Percentiles rank a stretch among this genome's conserved stretches.
phyloP scores from a whole-genome alignment of 2,329 filamentous ascomycete genomes.

The Alternaria infectoria region DNA sequence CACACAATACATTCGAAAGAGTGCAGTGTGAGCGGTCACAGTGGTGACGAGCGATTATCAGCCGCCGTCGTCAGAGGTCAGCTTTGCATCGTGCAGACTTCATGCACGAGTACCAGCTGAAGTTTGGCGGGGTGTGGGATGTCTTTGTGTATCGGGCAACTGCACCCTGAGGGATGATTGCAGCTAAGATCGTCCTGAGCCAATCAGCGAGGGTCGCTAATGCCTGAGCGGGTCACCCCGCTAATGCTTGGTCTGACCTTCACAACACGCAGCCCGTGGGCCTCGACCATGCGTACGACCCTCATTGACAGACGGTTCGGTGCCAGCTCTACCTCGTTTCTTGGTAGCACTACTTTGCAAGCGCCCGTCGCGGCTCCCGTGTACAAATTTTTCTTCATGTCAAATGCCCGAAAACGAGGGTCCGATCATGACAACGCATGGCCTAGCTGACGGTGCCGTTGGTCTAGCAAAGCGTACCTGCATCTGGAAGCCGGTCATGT shows the following conservation, averaged over 20 bases:
- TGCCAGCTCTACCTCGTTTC: background rate
- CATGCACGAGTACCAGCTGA: background rate
- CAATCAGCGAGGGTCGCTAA: background rate
- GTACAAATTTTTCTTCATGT: background rate
- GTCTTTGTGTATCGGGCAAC: background rate
- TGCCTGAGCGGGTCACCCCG: background rate
- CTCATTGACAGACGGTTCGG: background rate
- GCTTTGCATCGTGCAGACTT: background rate
- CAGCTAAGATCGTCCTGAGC: background rate
- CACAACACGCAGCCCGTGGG: background rate
- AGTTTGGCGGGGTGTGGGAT: background rate
- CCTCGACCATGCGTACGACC: background rate
- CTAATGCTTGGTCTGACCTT: conserved; percentile 3
- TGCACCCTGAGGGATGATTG: background rate
- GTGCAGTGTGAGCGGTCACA: background rate
- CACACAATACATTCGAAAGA: background rate
- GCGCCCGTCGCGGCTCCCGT: background rate
- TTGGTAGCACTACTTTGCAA: background rate
- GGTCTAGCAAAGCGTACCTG: background rate
- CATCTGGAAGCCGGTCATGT: background rate
- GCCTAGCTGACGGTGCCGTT: background rate
- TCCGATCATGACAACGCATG: background rate
- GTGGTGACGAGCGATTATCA: background rate
- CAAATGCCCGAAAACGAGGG: background rate
- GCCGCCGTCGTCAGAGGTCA: background rate